Percentiles rank a stretch among this genome's conserved stretches.
Evolutionary conservation across 768 basidiomycete genomes (phyloP).

Genomic region (Pleurotus platypus): DNA sequence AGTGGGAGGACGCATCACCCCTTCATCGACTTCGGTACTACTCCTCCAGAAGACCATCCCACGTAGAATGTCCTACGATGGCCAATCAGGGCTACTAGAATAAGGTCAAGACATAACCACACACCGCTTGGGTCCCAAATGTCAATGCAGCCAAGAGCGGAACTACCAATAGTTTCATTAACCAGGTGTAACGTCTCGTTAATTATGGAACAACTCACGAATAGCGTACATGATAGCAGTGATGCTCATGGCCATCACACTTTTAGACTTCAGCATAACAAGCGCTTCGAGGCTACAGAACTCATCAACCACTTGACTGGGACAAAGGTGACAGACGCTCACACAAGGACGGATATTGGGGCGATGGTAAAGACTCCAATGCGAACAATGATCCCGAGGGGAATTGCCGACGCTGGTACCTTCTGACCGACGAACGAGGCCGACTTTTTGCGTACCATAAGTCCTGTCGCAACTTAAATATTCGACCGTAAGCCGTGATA

Average conservation of each 20-base stretch:
- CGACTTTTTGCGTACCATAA: too few species aligned
- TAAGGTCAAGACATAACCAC: not conserved
- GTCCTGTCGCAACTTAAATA: too few species aligned
- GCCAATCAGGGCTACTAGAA: not conserved
- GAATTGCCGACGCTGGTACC: not conserved
- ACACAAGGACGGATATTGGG: not conserved
- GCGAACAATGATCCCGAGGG: not conserved
- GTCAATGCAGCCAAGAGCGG: conserved; percentile 3
- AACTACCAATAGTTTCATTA: not conserved
- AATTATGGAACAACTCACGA: not conserved
- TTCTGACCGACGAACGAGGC: too few species aligned
- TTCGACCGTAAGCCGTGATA: too few species aligned
- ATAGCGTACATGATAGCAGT: not conserved
- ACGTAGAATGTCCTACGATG: not conserved
- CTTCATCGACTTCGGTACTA: not conserved
- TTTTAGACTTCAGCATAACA: not conserved
- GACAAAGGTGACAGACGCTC: not conserved
- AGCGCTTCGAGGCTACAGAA: not conserved
- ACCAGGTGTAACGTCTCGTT: not conserved
- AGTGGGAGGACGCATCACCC: not conserved
- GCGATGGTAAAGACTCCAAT: not conserved
- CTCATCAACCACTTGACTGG: not conserved
- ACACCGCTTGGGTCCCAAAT: not conserved
- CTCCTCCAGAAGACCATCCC: not conserved
- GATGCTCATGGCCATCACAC: not conserved